These are phyloP conservation scores for Otatea glauca DNA, from an alignment of 176 grass and related monocot species.

Conservation along the genomic window DNA sequence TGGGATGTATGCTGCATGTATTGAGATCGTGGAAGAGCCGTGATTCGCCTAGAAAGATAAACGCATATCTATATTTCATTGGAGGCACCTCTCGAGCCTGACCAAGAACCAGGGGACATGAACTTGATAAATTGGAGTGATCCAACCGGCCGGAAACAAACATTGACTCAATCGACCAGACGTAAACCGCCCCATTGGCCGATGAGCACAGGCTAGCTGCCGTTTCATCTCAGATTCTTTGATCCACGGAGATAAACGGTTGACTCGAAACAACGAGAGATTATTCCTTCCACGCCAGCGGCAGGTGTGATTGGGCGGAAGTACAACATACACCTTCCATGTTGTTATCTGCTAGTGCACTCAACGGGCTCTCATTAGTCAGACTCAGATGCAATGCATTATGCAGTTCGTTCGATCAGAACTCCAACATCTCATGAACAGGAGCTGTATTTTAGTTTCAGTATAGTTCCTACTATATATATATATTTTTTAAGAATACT, in stretches of 20 bases:
- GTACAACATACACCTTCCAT: slow-evolving; percentile 1
- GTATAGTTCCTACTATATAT: neutral
- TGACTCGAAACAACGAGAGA: neutral
- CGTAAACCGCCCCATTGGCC: neutral
- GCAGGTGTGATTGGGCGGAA: slow-evolving; percentile 1
- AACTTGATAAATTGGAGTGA: neutral
- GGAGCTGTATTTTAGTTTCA: neutral
- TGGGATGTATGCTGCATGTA: neutral
- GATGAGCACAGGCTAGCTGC: neutral
- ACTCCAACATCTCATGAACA: neutral
- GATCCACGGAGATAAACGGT: neutral
- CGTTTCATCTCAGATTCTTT: neutral
- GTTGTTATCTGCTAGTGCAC: neutral
- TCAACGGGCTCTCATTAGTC: neutral
- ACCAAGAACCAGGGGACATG: slow-evolving; percentile 38
- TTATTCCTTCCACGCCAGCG: slow-evolving; percentile 31
- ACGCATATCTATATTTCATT: neutral
- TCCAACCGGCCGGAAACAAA: slow-evolving; percentile 17
- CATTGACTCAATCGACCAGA: neutral
- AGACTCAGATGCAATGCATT: slow-evolving; percentile 4
- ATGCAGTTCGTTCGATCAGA: neutral
- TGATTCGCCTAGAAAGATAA: neutral
- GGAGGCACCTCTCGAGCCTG: slow-evolving; percentile 35
- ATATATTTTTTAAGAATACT: no score
- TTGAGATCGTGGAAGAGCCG: slow-evolving; percentile 13